Percentiles rank a stretch among this genome's conserved stretches.
Conservation (phyloP, 176 grass and related monocot genomes). For the Aegilops bicornis region DNA sequence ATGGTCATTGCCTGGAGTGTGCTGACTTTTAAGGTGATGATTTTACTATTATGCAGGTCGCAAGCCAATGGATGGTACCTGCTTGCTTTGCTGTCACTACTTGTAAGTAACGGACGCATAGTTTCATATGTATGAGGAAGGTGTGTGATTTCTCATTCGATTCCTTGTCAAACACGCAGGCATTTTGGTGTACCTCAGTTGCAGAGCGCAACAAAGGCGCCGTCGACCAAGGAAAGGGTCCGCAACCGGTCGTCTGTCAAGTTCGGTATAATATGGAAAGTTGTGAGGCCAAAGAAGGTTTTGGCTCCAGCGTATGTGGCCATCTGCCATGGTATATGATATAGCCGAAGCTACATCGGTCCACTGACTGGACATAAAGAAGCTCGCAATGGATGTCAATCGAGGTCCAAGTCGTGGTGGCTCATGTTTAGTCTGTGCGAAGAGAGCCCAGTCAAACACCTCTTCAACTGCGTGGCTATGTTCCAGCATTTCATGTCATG, state of each 20-base stretch:
- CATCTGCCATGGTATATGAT: background rate
- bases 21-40: background rate
- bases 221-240: slow-evolving; percentile 71
- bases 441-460: background rate
- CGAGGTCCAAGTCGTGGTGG: background rate
- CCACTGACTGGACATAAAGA: background rate
- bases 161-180: slow-evolving; percentile 47
- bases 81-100: slow-evolving; percentile 52
- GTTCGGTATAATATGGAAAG: slow-evolving; percentile 40
- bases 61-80: slow-evolving; percentile 91
- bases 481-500: background rate
- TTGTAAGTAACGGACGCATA: slow-evolving; percentile 56
- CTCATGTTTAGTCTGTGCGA: slow-evolving; percentile 1
- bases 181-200: slow-evolving; percentile 78
- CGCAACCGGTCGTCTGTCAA: slow-evolving; percentile 54
- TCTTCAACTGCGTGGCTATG: background rate
- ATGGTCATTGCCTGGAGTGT: background rate
- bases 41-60: slow-evolving; percentile 54
- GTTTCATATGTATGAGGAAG: background rate
- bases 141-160: background rate
- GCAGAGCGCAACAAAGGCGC: slow-evolving; percentile 71
- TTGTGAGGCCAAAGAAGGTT: background rate
- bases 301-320: background rate
- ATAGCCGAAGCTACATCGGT: background rate
- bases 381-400: background rate